Evolutionary conservation across 805 yeast genomes (phyloP).

Genomic region (Saccharomycopsis amapae): DNA sequence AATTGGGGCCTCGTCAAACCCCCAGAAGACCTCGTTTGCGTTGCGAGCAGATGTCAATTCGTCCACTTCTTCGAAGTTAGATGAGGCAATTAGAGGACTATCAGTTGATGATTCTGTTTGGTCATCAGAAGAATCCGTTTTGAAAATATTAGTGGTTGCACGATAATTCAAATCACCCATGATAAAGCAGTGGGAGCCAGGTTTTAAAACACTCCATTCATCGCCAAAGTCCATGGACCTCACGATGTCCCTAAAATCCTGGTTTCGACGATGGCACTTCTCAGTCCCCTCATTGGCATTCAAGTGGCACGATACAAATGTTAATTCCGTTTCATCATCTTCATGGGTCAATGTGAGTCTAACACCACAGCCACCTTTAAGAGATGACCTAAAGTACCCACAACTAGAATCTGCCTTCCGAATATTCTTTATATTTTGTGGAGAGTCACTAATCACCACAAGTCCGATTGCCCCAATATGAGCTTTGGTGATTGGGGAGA

Average conservation of each 20-base stretch:
- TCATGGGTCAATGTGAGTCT: slow-evolving; percentile 35
- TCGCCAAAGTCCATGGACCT: slow-evolving; percentile 52
- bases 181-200: slow-evolving; percentile 53
- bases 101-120: slow-evolving; percentile 8
- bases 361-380: slow-evolving; percentile 71
- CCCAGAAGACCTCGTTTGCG: slow-evolving; percentile 40
- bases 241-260: slow-evolving; percentile 43
- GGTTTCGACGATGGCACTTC: slow-evolving; percentile 42
- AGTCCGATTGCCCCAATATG: slow-evolving; percentile 56
- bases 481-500: slow-evolving; percentile 36
- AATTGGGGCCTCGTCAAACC: slow-evolving; percentile 61
- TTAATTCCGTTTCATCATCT: slow-evolving; percentile 32
- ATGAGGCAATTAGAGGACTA: too few relatives aligned
- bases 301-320: slow-evolving; percentile 67
- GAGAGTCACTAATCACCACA: slow-evolving; percentile 40
- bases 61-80: slow-evolving; percentile 30
- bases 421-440: slow-evolving; percentile 26
- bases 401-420: slow-evolving; percentile 35
- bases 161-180: slow-evolving; percentile 88
- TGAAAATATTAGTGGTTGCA: slow-evolving; percentile 32
- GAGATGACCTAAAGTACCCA: slow-evolving; percentile 53
- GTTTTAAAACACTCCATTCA: slow-evolving; percentile 45
- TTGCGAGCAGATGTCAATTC: slow-evolving; percentile 33
- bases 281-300: slow-evolving; percentile 68
- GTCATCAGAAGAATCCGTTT: too few relatives aligned